These are phyloP conservation scores for Eimeria brunetti DNA, from an alignment of 169 alveolate species.

Conservation along the genomic window DNA sequence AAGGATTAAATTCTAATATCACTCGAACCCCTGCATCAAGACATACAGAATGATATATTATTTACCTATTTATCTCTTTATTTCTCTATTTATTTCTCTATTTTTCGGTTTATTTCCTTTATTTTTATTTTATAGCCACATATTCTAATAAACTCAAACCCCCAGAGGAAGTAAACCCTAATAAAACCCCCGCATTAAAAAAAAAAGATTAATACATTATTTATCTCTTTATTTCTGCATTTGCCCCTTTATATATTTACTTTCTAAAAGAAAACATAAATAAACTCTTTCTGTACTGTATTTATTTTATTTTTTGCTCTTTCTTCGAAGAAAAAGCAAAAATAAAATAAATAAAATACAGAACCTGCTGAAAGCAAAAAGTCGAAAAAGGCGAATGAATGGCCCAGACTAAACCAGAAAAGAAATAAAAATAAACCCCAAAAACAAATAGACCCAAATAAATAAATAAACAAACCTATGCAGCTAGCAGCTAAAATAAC, in stretches of 20 bases:
- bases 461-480: conserved; percentile 6
- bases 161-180: not conserved
- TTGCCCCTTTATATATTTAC: no score
- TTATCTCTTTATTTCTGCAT: no score
- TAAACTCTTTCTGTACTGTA: no score
- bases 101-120: not conserved
- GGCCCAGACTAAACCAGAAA: not conserved
- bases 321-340: no score
- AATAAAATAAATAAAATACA: no score
- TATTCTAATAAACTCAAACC: not conserved
- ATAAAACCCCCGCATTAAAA: not conserved
- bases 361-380: no score
- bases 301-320: no score
- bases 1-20: conserved; percentile 17
- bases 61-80: no score
- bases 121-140: not conserved
- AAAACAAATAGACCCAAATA: no score
- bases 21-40: conserved; percentile 57
- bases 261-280: no score
- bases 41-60: not conserved
- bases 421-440: not conserved
- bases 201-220: not conserved
- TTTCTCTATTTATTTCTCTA: no score
- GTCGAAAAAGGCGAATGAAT: no score
- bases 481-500: conserved; percentile 66